Evolutionary conservation across 805 yeast species (phyloP).

Genomic region (Wickerhamomyces chambardii): DNA sequence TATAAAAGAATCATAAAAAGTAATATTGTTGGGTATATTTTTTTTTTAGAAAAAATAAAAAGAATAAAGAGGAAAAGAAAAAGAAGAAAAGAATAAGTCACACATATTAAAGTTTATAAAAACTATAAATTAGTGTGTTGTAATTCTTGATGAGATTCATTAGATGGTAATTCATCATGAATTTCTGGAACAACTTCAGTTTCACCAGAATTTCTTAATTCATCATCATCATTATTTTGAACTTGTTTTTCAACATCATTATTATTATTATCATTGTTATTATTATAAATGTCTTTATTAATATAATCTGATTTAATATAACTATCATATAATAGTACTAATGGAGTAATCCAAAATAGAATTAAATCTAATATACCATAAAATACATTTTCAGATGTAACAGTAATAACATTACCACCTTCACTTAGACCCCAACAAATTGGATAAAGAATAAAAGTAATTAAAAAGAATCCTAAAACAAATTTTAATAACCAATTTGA

Average conservation of each 20-base stretch:
- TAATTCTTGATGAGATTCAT: not conserved
- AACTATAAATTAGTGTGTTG: no score
- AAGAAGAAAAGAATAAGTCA: no score
- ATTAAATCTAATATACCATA: conserved; percentile 42
- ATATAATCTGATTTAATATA: conserved; percentile 4
- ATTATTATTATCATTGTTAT: no score
- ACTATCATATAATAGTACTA: conserved; percentile 16
- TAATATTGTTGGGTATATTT: no score
- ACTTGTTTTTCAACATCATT: not conserved
- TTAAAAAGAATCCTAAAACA: conserved; percentile 19
- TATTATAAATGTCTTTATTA: no score
- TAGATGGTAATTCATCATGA: not conserved
- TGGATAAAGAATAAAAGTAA: conserved; percentile 33
- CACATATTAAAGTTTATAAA: no score
- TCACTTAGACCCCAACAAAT: conserved; percentile 43
- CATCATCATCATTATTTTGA: conserved; percentile 3
- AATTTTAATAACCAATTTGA: conserved; percentile 7
- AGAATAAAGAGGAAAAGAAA: no score
- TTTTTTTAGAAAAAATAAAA: no score
- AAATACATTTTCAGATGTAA: conserved; percentile 45
- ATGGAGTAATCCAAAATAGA: conserved; percentile 32
- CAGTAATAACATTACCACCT: conserved; percentile 47
- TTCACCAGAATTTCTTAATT: conserved; percentile 24
- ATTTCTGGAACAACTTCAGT: conserved; percentile 14
- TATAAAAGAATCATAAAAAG: no score